A percentile compares a stretch with the other conserved stretches of the same genome.
phyloP scores from a whole-genome alignment of 2,329 filamentous ascomycete species.

The Daldinia sp. region DNA sequence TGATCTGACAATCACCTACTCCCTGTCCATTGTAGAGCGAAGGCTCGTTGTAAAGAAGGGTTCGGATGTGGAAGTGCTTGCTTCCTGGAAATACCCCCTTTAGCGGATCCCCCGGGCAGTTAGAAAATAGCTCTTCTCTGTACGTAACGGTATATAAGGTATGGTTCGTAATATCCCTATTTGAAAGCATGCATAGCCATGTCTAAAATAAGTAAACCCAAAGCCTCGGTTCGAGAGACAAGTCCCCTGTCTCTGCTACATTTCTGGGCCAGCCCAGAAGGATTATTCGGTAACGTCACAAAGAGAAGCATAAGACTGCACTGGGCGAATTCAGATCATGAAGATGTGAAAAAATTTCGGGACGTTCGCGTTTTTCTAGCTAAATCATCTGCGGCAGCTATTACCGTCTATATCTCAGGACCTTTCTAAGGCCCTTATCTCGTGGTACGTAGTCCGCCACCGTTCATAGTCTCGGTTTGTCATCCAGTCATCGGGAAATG shows the following conservation, averaged over 20 bases:
- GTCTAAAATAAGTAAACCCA: background rate
- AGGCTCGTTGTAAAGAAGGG: background rate
- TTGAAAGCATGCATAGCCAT: background rate
- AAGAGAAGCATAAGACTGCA: background rate
- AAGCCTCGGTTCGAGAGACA: background rate
- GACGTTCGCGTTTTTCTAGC: slow-evolving; percentile 30
- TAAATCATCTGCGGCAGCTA: slow-evolving; percentile 34
- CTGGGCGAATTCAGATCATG: background rate
- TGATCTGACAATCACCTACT: background rate
- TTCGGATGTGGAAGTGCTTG: background rate
- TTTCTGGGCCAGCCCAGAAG: background rate
- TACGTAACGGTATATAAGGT: background rate
- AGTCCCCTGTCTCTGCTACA: background rate
- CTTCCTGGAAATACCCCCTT: background rate
- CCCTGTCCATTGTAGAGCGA: background rate
- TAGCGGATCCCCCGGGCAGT: background rate
- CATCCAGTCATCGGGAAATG: slow-evolving; percentile 36
- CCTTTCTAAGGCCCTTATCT: slow-evolving; percentile 6
- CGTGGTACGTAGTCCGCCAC: slow-evolving; percentile 5
- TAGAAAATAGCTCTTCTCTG: background rate
- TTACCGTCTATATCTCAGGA: slow-evolving; percentile 27
- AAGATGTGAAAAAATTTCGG: slow-evolving; percentile 5
- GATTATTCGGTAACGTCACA: background rate
- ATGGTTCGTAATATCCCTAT: background rate
- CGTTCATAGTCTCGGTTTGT: slow-evolving; percentile 25